Percentiles rank a stretch among this genome's conserved stretches.
These are phyloP conservation scores for Mycena metata DNA, from an alignment of 768 basidiomycete species.

Conservation along the genomic window DNA sequence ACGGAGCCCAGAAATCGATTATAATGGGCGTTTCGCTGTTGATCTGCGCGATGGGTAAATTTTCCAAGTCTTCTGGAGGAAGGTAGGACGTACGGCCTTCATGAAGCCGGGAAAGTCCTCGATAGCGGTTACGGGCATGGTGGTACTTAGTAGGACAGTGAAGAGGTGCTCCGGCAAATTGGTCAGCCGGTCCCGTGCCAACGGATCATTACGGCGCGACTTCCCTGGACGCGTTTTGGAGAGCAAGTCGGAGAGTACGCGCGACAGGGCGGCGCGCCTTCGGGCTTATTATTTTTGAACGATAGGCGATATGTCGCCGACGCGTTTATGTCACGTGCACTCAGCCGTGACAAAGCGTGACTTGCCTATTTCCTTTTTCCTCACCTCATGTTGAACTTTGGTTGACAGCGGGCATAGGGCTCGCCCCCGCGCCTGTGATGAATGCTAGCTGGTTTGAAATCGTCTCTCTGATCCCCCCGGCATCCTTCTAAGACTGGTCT, in stretches of 20 bases:
- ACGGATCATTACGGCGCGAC: conserved; percentile 14
- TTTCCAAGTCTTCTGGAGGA: conserved; percentile 2
- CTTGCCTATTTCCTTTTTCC: too few relatives aligned
- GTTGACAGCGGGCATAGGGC: too few relatives aligned
- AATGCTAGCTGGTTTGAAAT: too few relatives aligned
- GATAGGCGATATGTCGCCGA: neutral
- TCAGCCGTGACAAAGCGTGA: too few relatives aligned
- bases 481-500: too few relatives aligned
- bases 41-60: conserved; percentile 51
- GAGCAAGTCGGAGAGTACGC: neutral
- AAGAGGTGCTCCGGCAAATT: neutral
- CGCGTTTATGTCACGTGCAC: too few relatives aligned
- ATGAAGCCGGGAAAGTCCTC: conserved; percentile 55
- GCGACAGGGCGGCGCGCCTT: neutral
- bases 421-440: too few relatives aligned
- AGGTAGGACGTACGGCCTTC: conserved; percentile 58
- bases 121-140: conserved; percentile 58
- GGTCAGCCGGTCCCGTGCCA: conserved; percentile 17
- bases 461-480: too few relatives aligned
- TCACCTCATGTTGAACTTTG: too few relatives aligned
- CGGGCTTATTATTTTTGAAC: neutral
- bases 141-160: neutral
- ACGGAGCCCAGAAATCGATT: conserved; percentile 84
- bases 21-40: conserved; percentile 60
- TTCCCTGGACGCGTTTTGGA: conserved; percentile 2